Base-by-base conservation (phyloP, 2,329 filamentous ascomycete species). In the Pestalotiopsis sp. region DNA sequence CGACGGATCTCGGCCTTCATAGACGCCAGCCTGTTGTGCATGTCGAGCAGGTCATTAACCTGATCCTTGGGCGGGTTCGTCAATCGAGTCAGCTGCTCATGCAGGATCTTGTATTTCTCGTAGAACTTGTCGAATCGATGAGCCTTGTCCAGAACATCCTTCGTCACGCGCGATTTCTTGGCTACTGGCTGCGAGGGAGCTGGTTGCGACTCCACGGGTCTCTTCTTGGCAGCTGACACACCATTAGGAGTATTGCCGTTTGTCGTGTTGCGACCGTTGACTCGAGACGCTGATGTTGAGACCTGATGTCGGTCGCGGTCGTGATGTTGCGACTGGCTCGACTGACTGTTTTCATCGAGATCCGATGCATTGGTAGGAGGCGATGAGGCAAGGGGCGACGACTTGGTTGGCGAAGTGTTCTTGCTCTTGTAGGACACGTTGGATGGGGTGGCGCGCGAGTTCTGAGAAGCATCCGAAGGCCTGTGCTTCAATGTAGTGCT, bases 321-420 rank as follows among this genome's bases (percentile, higher is more conserved):
- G 6, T 68, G 70, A 61, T 49, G 52, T 49, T 67, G 61, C 71
- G 59, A 81, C 73, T 72, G 75, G 25, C 76, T 78, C 58, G 59
- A 81, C 73, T 72, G 74, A 23, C 76, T 78, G 59, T 80, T 77
- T 12, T 84, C 81, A 38, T 90, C 88, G 49, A 90, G 79, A 68
- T 91, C 89, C 1, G 89, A 90, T 1, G 88, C 89, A 71, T 91
- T 91, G 7, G 89, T 90, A 0, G 89, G 89, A 13, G 89, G 88
- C 6, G 89, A 91, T 1, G 88, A 89, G n/a, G 89, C 89, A 20
- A 91, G 80, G 4, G 89, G 89, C 11, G 89, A 91, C 2, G 89
- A 91, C 76, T 91, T 91, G 65, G 83, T 82, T 0, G 88, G 88
- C 6, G 88, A 90, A 0, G 85, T 90, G 70, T 84, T 82, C 77